Conservation (phyloP, 164 flowering plant genomes). For the Taxillus chinensis region DNA sequence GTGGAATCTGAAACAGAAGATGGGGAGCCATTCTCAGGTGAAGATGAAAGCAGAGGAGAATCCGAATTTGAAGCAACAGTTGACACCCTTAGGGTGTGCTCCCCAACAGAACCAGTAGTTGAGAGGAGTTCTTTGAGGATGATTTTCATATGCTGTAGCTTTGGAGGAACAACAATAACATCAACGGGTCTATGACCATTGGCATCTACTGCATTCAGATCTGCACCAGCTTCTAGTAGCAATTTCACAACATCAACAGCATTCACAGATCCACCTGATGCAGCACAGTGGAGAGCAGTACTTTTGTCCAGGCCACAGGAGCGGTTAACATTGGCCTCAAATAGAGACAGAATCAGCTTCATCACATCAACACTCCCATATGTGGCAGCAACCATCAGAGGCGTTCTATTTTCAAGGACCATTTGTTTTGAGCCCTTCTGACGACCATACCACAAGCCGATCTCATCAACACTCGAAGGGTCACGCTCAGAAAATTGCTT, state of each 20-base stretch:
- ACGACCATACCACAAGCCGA: constrained; percentile 84
- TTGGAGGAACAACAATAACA: constrained; percentile 63
- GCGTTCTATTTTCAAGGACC: constrained; percentile 77
- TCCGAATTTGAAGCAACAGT: constrained; percentile 24
- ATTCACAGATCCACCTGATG: constrained; percentile 73
- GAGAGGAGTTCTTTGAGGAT: constrained; percentile 52
- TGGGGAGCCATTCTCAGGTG: constrained; percentile 55
- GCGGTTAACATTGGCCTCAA: constrained; percentile 54
- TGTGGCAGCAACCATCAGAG: constrained; percentile 90
- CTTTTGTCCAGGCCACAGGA: constrained; percentile 51
- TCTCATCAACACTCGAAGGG: constrained; percentile 53
- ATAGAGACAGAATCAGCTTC: constrained; percentile 46
- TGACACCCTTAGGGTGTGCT: constrained; percentile 25
- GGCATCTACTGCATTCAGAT: constrained; percentile 43
- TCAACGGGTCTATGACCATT: constrained; percentile 61
- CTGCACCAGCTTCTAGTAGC: constrained; percentile 74
- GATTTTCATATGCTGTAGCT: constrained; percentile 26
- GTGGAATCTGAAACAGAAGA: constrained; percentile 35
- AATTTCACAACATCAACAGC: constrained; percentile 57
- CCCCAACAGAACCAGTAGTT: constrained; percentile 22
- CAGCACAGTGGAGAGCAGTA: constrained; percentile 95
- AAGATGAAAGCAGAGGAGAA: constrained; percentile 51
- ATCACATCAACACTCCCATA: constrained; percentile 83
- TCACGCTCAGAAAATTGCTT: constrained; percentile 40
- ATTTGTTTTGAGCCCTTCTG: constrained; percentile 71